A percentile compares a stretch with the other conserved stretches of the same genome.
phyloP scores from a whole-genome alignment of 1,284 basidiomycete genomes.

The Kwoniella shivajii region DNA sequence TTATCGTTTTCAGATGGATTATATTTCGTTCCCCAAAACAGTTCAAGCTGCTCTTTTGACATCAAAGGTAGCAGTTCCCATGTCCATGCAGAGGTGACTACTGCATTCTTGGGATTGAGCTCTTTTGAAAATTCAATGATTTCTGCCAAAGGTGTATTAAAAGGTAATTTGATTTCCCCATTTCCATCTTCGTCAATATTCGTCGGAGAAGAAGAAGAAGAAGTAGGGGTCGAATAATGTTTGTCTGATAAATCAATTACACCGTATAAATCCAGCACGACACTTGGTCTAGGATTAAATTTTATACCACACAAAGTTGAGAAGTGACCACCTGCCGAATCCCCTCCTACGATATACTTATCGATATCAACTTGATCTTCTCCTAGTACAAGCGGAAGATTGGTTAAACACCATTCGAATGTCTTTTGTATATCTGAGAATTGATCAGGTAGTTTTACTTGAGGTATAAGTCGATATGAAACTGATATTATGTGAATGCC shows the following conservation, averaged over 20 bases:
- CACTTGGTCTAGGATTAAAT: slow-evolving; percentile 25
- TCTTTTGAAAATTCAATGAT: slow-evolving; percentile 4
- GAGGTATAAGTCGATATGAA: slow-evolving; percentile 34
- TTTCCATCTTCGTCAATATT: too few relatives aligned
- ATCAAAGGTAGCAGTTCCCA: slow-evolving; percentile 22
- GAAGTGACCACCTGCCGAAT: slow-evolving; percentile 37
- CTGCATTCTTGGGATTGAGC: slow-evolving; percentile 18
- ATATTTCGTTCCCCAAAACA: slow-evolving; percentile 22
- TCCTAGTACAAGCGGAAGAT: background rate
- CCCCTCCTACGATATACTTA: slow-evolving; percentile 34
- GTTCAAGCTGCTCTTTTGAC: slow-evolving; percentile 6
- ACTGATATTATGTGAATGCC: slow-evolving; percentile 38
- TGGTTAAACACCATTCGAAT: background rate
- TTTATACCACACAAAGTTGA: slow-evolving; percentile 16
- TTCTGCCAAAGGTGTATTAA: background rate
- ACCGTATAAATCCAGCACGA: slow-evolving; percentile 32
- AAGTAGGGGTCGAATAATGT: slow-evolving; percentile 1
- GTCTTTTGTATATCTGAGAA: background rate
- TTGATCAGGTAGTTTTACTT: slow-evolving; percentile 26
- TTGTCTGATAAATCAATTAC: slow-evolving; percentile 28
- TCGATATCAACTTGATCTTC: slow-evolving; percentile 10
- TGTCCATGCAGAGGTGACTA: slow-evolving; percentile 9
- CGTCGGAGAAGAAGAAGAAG: background rate
- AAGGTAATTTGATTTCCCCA: background rate
- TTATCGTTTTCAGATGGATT: slow-evolving; percentile 10